A percentile compares a stretch with the other conserved stretches of the same genome.
Conservation (phyloP, 352 stramenopile species). For the Pythium brassicae region DNA sequence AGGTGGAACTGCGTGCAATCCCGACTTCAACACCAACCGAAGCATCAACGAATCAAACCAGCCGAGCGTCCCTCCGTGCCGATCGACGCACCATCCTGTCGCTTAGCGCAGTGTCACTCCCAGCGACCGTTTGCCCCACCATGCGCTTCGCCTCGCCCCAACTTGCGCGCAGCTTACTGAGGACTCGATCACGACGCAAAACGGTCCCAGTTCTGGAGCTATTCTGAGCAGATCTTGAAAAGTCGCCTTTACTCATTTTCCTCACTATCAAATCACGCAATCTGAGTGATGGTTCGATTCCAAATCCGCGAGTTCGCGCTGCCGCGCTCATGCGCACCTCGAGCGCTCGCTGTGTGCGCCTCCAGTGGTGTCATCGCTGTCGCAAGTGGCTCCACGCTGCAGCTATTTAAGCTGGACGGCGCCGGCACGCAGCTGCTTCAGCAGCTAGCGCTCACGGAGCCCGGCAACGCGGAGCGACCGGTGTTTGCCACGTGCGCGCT, state of each 20-base stretch:
- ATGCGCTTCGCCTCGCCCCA: background rate
- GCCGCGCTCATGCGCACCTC: background rate
- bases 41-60: too few relatives aligned
- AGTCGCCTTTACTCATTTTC: background rate
- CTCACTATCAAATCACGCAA: background rate
- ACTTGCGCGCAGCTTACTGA: too few relatives aligned
- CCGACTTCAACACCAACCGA: background rate
- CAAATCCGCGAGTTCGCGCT: background rate
- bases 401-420: constrained; percentile 12
- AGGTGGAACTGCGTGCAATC: constrained; percentile 32
- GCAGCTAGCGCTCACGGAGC: background rate
- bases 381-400: background rate
- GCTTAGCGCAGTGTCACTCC: background rate
- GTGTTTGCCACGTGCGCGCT: constrained; percentile 28
- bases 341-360: background rate
- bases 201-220: background rate
- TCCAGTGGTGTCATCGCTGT: background rate
- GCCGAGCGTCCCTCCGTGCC: too few relatives aligned
- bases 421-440: background rate
- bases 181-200: background rate
- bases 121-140: background rate
- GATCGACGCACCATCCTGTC: background rate
- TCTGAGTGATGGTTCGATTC: background rate
- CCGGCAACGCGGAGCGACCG: background rate
- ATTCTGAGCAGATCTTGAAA: background rate